Conservation (phyloP, 148 eudicot genomes). For the Dianthus caryophyllus region DNA sequence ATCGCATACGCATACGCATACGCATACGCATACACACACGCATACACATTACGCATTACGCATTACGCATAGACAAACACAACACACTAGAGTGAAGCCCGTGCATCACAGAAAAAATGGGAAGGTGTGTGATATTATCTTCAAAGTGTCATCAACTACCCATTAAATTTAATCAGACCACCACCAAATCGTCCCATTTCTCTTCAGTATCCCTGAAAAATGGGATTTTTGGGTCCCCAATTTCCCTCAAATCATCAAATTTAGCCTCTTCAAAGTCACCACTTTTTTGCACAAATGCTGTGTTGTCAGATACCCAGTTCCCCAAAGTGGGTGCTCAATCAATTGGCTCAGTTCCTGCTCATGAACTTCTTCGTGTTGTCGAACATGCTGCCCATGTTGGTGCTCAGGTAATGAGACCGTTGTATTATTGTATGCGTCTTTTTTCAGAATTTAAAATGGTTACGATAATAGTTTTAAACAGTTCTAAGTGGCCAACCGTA, state of each 20-base stretch:
- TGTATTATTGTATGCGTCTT: too few species aligned
- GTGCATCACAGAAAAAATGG: too few species aligned
- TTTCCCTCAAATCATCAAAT: constrained; percentile 17
- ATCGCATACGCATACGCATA: too few species aligned
- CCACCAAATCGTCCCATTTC: constrained; percentile 6
- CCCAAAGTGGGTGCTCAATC: constrained; percentile 55
- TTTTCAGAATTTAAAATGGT: too few species aligned
- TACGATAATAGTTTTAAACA: not conserved
- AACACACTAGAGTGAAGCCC: too few species aligned
- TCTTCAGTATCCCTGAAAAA: constrained; percentile 6
- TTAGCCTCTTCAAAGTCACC: constrained; percentile 28
- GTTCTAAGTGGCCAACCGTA: too few species aligned
- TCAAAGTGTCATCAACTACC: constrained; percentile 21
- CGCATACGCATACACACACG: too few species aligned
- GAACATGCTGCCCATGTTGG: constrained; percentile 81
- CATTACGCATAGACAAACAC: too few species aligned
- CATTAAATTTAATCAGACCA: constrained; percentile 2
- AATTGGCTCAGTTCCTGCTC: constrained; percentile 53
- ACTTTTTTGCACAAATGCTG: constrained; percentile 41
- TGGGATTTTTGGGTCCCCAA: constrained; percentile 22
- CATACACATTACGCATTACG: too few species aligned
- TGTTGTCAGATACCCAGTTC: constrained; percentile 40
- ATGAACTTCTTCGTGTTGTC: constrained; percentile 55
- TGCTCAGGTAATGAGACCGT: constrained; percentile 45
- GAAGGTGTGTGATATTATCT: constrained; percentile 34